Percentiles rank a stretch among this genome's conserved stretches.
Conservation (phyloP, 768 basidiomycete genomes). For the Agrocybe praecox region DNA sequence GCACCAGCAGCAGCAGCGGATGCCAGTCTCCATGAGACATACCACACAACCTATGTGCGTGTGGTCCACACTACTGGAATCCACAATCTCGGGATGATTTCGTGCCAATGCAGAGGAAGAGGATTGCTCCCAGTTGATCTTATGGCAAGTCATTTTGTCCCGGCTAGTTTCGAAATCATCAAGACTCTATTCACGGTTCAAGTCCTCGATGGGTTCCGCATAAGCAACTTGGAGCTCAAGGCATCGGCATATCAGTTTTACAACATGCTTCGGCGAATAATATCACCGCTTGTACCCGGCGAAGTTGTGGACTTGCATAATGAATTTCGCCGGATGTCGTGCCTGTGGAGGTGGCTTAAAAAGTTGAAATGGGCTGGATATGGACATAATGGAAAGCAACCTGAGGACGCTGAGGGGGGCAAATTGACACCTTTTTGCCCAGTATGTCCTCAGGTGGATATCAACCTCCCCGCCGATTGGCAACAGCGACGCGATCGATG, state of each 20-base stretch:
- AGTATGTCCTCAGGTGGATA: constrained; percentile 24
- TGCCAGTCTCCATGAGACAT: no score
- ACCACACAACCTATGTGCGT: neutral
- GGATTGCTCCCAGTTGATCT: neutral
- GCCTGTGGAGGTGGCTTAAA: constrained; percentile 17
- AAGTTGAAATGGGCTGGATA: constrained; percentile 15
- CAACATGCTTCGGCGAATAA: constrained; percentile 8
- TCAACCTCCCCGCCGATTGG: constrained; percentile 27
- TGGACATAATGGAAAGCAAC: constrained; percentile 1
- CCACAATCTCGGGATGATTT: constrained; percentile 10
- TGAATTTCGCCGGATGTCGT: constrained; percentile 8
- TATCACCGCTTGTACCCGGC: neutral
- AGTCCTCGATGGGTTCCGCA: constrained; percentile 2
- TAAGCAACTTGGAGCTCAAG: constrained; percentile 17
- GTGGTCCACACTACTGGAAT: constrained; percentile 20
- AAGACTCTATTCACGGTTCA: constrained; percentile 14
- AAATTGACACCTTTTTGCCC: constrained; percentile 20
- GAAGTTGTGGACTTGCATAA: constrained; percentile 7
- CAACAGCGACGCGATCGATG: constrained; percentile 4
- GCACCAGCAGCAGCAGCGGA: no score
- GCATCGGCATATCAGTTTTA: constrained; percentile 17
- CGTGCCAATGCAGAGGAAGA: constrained; percentile 10
- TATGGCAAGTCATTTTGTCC: constrained; percentile 4
- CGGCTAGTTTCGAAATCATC: constrained; percentile 6
- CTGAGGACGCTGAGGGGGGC: neutral